Conservation (phyloP, 2,329 filamentous ascomycete genomes). For the Didymellaceae sp. region DNA sequence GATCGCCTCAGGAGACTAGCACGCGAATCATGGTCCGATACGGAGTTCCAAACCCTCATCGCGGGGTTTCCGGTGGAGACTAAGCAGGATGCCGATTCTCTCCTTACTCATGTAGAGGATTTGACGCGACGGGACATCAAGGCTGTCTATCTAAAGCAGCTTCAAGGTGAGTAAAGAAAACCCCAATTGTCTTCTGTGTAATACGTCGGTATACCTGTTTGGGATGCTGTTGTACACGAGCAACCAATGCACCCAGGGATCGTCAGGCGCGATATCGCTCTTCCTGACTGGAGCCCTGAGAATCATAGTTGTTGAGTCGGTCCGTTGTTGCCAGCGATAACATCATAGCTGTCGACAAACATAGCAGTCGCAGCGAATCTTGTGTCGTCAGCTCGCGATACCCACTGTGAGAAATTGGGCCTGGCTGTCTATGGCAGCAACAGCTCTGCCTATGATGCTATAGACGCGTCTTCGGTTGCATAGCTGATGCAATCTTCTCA, state of each 20-base stretch:
- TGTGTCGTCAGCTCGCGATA: conserved; percentile 7
- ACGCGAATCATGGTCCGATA: conserved; percentile 69
- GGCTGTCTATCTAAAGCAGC: conserved; percentile 75
- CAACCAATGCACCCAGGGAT: conserved; percentile 17
- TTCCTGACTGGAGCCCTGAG: conserved; percentile 24
- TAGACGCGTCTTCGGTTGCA: conserved; percentile 11
- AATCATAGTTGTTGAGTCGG: conserved; percentile 30
- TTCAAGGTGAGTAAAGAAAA: conserved; percentile 60
- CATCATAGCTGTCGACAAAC: conserved; percentile 34
- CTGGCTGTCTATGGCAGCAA: conserved; percentile 7
- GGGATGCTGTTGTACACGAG: conserved; percentile 14
- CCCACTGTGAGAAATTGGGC: neutral
- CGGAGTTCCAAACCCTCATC: conserved; percentile 70
- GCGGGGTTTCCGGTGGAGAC: conserved; percentile 73
- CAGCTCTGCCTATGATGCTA: neutral
- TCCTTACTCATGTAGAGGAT: conserved; percentile 72
- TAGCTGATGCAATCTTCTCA: conserved; percentile 18
- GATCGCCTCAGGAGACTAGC: conserved; percentile 69
- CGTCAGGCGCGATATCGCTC: conserved; percentile 29
- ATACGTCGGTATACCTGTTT: conserved; percentile 14
- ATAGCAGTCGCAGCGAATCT: conserved; percentile 25
- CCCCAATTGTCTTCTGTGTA: conserved; percentile 19
- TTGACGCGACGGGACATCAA: conserved; percentile 77
- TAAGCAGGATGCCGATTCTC: conserved; percentile 62
- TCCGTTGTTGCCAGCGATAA: conserved; percentile 26